These are phyloP conservation scores for Prunus salicina DNA, from an alignment of 306 rosid species.

Conservation along the genomic window DNA sequence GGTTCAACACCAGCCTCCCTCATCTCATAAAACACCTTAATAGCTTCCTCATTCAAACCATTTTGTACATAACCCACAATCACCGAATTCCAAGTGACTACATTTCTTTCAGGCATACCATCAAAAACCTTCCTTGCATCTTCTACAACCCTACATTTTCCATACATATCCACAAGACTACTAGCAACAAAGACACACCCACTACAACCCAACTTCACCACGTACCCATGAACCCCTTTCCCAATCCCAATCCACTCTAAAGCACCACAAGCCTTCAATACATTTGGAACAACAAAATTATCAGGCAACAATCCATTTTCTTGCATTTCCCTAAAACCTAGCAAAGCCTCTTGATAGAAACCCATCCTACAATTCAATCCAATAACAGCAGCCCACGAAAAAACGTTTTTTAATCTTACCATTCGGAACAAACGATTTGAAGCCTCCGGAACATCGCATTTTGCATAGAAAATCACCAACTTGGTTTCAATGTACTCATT, in stretches of 20 bases:
- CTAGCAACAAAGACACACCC: constrained; percentile 66
- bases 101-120: constrained; percentile 48
- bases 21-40: constrained; percentile 51
- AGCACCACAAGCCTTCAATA: constrained; percentile 71
- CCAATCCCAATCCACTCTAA: constrained; percentile 53
- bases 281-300: constrained; percentile 80
- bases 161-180: constrained; percentile 84
- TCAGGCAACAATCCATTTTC: constrained; percentile 54
- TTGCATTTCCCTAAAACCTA: constrained; percentile 48
- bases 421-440: constrained; percentile 47
- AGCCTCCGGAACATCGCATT: constrained; percentile 40
- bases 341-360: constrained; percentile 44
- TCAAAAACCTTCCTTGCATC: constrained; percentile 72
- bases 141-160: constrained; percentile 64
- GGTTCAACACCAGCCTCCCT: constrained; percentile 49
- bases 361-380: constrained; percentile 62
- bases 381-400: constrained; percentile 82
- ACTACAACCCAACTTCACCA: constrained; percentile 42
- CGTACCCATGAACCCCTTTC: constrained; percentile 60
- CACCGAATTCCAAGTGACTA: constrained; percentile 80
- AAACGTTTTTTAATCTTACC: constrained; percentile 40
- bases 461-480: constrained; percentile 67
- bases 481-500: constrained; percentile 65
- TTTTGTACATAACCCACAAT: constrained; percentile 52
- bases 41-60: constrained; percentile 60